Conservation (phyloP, 352 stramenopile genomes). For the Globisporangium mamillatum region DNA sequence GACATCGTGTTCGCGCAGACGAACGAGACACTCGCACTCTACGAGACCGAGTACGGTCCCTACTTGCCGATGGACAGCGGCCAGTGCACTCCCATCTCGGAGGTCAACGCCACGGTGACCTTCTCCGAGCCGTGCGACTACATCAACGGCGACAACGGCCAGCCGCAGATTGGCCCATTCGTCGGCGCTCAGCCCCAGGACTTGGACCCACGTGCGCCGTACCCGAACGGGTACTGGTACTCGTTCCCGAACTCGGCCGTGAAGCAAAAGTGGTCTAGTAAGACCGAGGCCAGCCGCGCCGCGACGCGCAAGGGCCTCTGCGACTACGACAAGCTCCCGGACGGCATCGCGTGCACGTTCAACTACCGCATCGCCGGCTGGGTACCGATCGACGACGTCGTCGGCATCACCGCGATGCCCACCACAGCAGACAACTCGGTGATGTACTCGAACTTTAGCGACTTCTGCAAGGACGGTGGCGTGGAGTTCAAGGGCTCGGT, state of each 20-base stretch:
- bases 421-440: conserved; percentile 22
- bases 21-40: conserved; percentile 73
- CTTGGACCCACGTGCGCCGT: conserved; percentile 51
- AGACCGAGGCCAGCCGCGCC: background rate
- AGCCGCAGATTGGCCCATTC: conserved; percentile 68
- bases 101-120: conserved; percentile 21
- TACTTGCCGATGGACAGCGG: conserved; percentile 70
- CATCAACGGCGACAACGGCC: conserved; percentile 64
- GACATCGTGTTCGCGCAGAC: conserved; percentile 72
- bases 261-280: background rate
- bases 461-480: conserved; percentile 57
- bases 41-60: conserved; percentile 64
- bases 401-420: conserved; percentile 63
- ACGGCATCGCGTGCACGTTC: conserved; percentile 68
- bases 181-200: conserved; percentile 49
- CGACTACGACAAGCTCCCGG: conserved; percentile 21
- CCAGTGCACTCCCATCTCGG: conserved; percentile 46
- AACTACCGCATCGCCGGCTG: conserved; percentile 71
- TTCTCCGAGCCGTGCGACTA: conserved; percentile 65
- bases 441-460: conserved; percentile 59
- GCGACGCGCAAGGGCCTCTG: conserved; percentile 3
- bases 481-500: conserved; percentile 51
- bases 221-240: conserved; percentile 76
- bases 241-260: conserved; percentile 78
- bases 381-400: conserved; percentile 68